These are phyloP conservation scores for Pseudocercospora eumusae DNA, from an alignment of 2,329 filamentous ascomycete species.

Conservation along the genomic window DNA sequence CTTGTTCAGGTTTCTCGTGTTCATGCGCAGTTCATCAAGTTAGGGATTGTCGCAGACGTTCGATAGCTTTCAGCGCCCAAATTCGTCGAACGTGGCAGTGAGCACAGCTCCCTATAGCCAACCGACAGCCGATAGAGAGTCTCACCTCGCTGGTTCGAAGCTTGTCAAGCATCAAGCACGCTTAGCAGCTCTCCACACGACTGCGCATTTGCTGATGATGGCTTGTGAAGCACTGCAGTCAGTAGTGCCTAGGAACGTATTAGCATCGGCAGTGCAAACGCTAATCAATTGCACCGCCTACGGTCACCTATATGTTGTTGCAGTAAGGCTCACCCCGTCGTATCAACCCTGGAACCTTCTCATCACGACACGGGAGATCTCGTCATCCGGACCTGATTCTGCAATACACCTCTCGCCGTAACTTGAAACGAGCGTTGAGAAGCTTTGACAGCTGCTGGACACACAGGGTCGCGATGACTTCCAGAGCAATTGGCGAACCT, in stretches of 20 bases:
- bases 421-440: not conserved
- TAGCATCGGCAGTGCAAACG: not conserved
- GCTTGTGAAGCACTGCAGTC: not conserved
- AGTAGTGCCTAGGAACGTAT: not conserved
- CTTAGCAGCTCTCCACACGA: not conserved
- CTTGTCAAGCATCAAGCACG: slow-evolving; percentile 5
- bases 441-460: not conserved
- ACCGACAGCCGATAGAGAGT: not conserved
- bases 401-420: not conserved
- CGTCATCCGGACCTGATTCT: not conserved
- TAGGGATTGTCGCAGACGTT: not conserved
- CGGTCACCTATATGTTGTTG: not conserved
- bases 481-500: too few species aligned
- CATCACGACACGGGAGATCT: not conserved
- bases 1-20: slow-evolving; percentile 1
- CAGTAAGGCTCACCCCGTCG: not conserved
- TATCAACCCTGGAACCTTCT: slow-evolving; percentile 2
- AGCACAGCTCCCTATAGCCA: not conserved
- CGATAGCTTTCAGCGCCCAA: too few species aligned
- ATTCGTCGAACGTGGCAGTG: not conserved
- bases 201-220: not conserved
- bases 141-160: not conserved
- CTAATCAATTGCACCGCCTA: not conserved
- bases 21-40: slow-evolving; percentile 1
- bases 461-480: too few species aligned